phyloP scores from a whole-genome alignment of 1,284 basidiomycete species.

The Takashimella tepidaria region DNA sequence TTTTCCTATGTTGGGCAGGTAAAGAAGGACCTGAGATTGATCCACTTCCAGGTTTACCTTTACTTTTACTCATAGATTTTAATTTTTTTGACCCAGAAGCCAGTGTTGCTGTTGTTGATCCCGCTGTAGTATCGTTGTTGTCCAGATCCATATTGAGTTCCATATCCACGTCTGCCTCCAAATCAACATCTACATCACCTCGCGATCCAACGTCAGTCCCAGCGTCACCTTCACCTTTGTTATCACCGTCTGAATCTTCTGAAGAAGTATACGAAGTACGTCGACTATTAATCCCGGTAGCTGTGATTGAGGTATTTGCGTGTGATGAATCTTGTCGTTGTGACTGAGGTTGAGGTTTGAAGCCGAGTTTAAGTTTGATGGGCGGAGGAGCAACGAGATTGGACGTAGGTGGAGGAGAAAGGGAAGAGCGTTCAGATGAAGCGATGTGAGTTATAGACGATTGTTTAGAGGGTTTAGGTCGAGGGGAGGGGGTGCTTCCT shows the following conservation, averaged over 20 bases:
- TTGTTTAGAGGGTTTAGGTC: not conserved
- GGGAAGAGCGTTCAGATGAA: not conserved
- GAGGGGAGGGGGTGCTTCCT: not conserved
- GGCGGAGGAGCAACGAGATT: slow-evolving; percentile 35
- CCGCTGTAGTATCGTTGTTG: not conserved
- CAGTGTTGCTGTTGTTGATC: not conserved
- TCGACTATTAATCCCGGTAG: not conserved
- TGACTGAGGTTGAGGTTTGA: no score
- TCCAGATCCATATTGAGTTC: slow-evolving; percentile 11
- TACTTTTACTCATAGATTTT: not conserved
- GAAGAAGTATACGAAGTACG: slow-evolving; percentile 30
- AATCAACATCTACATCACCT: not conserved
- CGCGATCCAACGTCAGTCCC: not conserved
- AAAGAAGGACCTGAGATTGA: slow-evolving; percentile 2
- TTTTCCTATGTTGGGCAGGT: slow-evolving; percentile 25
- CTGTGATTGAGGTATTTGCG: slow-evolving; percentile 8
- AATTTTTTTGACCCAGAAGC: not conserved
- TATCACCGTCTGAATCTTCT: slow-evolving; percentile 18
- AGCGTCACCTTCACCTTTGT: not conserved
- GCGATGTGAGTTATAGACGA: not conserved
- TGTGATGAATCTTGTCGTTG: slow-evolving; percentile 9
- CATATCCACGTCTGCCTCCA: slow-evolving; percentile 1
- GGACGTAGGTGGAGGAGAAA: slow-evolving; percentile 9
- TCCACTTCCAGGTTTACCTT: not conserved
- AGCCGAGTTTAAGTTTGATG: slow-evolving; percentile 31